phyloP scores from a whole-genome alignment of 208 protist genomes.

The Trypanosomatidae sp. region DNA sequence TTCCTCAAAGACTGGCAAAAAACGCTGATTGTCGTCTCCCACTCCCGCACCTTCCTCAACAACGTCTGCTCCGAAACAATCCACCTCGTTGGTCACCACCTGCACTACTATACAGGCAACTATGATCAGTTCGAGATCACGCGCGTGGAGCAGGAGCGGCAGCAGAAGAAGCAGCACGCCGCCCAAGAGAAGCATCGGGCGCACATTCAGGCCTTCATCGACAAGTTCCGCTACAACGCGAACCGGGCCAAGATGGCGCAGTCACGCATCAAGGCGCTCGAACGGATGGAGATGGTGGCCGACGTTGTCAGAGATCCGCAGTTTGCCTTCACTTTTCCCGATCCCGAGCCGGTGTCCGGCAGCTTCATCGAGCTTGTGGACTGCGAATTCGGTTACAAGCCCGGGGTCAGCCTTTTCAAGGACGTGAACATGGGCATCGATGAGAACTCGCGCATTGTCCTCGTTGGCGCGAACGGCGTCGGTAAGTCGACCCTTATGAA shows the following conservation, averaged over 20 bases:
- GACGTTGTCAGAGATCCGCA: constrained; percentile 87
- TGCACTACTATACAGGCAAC: constrained; percentile 94
- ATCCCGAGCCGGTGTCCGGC: constrained; percentile 76
- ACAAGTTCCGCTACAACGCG: constrained; percentile 92
- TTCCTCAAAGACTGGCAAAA: constrained; percentile 95
- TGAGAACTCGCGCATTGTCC: constrained; percentile 86
- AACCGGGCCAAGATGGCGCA: constrained; percentile 93
- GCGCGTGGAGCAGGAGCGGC: constrained; percentile 81
- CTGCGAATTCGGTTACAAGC: constrained; percentile 93
- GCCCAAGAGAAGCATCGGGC: constrained; percentile 89
- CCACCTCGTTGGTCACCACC: constrained; percentile 81
- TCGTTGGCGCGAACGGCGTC: constrained; percentile 91
- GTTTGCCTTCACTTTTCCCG: constrained; percentile 92
- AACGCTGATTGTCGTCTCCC: constrained; percentile 98
- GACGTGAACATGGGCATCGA: constrained; percentile 93
- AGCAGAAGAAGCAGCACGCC: constrained; percentile 89
- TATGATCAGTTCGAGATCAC: constrained; percentile 94
- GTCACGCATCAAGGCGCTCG: constrained; percentile 94
- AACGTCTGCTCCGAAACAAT: constrained; percentile 95
- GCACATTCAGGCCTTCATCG: constrained; percentile 95
- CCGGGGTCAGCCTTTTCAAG: constrained; percentile 80
- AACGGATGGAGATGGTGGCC: constrained; percentile 88
- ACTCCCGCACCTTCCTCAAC: constrained; percentile 97
- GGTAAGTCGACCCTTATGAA: constrained; percentile 97
- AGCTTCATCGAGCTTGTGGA: constrained; percentile 88